Conservation (phyloP, 345 rosid species). For the Raphanus raphanistrum region DNA sequence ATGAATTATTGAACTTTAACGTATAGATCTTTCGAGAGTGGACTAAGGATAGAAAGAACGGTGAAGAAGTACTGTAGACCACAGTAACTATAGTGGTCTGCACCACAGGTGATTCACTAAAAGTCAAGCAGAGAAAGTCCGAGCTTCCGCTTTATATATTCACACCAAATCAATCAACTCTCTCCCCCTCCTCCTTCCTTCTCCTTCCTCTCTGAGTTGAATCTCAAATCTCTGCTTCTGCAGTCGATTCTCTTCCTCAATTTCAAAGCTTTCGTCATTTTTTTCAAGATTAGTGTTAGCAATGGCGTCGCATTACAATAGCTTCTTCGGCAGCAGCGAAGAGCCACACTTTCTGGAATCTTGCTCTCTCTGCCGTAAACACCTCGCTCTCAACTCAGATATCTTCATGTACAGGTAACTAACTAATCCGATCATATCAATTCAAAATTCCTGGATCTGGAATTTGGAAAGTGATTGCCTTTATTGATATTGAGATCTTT, state of each 20-base stretch:
- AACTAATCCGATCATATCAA: neutral
- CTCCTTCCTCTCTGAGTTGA: constrained; percentile 10
- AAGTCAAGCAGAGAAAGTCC: constrained; percentile 32
- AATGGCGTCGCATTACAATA: constrained; percentile 38
- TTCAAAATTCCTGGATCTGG: constrained; percentile 3
- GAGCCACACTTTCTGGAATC: constrained; percentile 74
- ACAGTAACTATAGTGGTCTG: constrained; percentile 2
- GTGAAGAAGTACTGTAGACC: neutral
- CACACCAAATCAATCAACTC: constrained; percentile 13
- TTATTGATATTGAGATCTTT: neutral
- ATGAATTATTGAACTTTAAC: constrained; percentile 31
- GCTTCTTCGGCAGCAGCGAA: constrained; percentile 16
- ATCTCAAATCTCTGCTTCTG: neutral
- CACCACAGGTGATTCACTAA: constrained; percentile 5
- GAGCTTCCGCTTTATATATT: constrained; percentile 20
- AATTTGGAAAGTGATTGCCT: neutral
- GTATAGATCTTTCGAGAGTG: constrained; percentile 26
- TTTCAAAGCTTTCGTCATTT: neutral
- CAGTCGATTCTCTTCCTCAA: neutral
- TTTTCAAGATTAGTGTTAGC: neutral
- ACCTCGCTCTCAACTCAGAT: constrained; percentile 63
- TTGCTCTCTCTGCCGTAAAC: constrained; percentile 72
- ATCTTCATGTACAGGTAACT: constrained; percentile 96
- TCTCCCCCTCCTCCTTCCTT: constrained; percentile 17
- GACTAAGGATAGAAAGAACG: constrained; percentile 6